These are phyloP conservation scores for Globisporangium sylvaticum DNA, from an alignment of 352 stramenopile species.

Conservation along the genomic window DNA sequence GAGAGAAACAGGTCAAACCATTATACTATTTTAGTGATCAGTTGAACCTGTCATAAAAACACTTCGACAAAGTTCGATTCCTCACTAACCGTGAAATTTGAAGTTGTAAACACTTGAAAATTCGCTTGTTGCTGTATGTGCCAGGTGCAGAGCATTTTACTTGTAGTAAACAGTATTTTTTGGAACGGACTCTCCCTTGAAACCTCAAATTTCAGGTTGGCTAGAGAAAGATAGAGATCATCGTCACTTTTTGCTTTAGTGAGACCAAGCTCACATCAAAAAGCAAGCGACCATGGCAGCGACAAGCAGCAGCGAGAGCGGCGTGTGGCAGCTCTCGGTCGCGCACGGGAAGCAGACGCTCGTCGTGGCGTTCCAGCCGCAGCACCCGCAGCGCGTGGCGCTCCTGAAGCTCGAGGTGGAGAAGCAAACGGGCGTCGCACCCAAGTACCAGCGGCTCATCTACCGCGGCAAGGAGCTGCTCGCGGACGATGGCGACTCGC, in stretches of 20 bases:
- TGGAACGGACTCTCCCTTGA: too few species aligned
- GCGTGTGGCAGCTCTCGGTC: slow-evolving; percentile 35
- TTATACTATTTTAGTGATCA: too few species aligned
- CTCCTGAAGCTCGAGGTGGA: slow-evolving; percentile 29
- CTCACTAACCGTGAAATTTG: too few species aligned
- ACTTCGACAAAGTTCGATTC: too few species aligned
- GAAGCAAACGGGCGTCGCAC: slow-evolving; percentile 29
- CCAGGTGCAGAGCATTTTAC: too few species aligned
- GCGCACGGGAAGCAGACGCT: slow-evolving; percentile 41
- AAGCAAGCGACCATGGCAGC: background rate
- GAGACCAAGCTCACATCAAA: background rate
- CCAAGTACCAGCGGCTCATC: slow-evolving; percentile 51
- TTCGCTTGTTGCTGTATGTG: too few species aligned
- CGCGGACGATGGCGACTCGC: background rate
- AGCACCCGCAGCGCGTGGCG: slow-evolving; percentile 24
- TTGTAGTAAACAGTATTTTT: too few species aligned
- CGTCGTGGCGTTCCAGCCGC: slow-evolving; percentile 20
- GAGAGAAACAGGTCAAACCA: too few species aligned
- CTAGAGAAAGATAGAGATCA: background rate
- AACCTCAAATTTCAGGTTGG: background rate
- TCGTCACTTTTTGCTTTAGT: background rate
- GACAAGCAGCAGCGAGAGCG: slow-evolving; percentile 7
- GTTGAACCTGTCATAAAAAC: too few species aligned
- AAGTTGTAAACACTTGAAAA: too few species aligned
- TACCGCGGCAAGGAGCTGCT: slow-evolving; percentile 43